Percentiles rank a stretch among this genome's conserved stretches.
These are phyloP conservation scores for Daldinia grandis DNA, from an alignment of 495 filamentous ascomycete species.

Conservation along the genomic window DNA sequence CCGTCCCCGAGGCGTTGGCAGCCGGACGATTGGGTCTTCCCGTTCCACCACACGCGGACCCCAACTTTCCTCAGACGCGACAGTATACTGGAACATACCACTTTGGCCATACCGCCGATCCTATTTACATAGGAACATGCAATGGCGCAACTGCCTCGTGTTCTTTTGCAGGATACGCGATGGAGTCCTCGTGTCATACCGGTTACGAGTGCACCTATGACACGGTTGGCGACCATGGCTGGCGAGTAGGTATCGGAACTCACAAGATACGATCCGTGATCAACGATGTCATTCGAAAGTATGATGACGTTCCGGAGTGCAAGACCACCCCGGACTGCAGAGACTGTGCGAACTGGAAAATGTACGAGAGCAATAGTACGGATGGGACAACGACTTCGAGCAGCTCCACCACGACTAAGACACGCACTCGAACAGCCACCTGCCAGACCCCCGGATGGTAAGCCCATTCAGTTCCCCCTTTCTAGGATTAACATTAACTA, in stretches of 20 bases:
- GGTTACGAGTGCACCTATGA: conserved; percentile 90
- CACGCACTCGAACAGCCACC: conserved; percentile 77
- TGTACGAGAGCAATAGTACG: conserved; percentile 87
- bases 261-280: conserved; percentile 90
- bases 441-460: conserved; percentile 87
- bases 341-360: conserved; percentile 95
- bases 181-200: conserved; percentile 91
- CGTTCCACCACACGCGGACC: conserved; percentile 77
- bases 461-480: background rate
- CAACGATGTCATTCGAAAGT: conserved; percentile 80
- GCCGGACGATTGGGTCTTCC: conserved; percentile 87
- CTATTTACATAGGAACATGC: conserved; percentile 92
- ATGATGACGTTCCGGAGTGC: conserved; percentile 81
- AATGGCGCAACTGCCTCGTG: conserved; percentile 88
- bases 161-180: conserved; percentile 90
- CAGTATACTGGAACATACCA: conserved; percentile 84
- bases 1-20: conserved; percentile 87
- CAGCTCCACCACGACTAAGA: conserved; percentile 64
- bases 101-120: conserved; percentile 95
- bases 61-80: conserved; percentile 72
- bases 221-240: conserved; percentile 86
- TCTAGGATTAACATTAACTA: conserved; percentile 2
- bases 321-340: conserved; percentile 75
- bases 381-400: conserved; percentile 70
- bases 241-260: conserved; percentile 84